These are phyloP conservation scores for Phytophthora tubulina DNA, from an alignment of 352 stramenopile species.

Conservation along the genomic window DNA sequence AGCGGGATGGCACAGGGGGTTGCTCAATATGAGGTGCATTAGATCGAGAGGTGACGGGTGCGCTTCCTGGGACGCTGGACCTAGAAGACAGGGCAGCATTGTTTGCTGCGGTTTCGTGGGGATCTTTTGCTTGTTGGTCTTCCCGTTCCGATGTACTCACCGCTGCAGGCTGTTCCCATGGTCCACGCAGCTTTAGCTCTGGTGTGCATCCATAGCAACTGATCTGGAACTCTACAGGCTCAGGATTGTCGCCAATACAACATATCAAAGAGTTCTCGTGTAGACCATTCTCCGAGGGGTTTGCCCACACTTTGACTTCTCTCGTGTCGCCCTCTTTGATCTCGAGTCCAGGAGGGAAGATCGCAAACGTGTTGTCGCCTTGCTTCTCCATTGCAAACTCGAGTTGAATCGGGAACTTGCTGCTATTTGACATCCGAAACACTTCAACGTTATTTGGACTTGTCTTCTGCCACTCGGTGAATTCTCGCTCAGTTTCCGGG, in stretches of 20 bases:
- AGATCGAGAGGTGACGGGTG: constrained; percentile 32
- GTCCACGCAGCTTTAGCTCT: constrained; percentile 77
- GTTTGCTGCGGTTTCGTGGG: constrained; percentile 13
- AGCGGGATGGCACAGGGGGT: not conserved
- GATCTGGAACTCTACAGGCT: constrained; percentile 88
- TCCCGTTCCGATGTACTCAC: constrained; percentile 62
- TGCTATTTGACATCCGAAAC: constrained; percentile 93
- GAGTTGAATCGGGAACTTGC: constrained; percentile 77
- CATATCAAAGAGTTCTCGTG: constrained; percentile 89
- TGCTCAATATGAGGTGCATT: constrained; percentile 19
- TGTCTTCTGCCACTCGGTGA: constrained; percentile 56
- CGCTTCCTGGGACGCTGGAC: constrained; percentile 26
- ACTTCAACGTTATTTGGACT: constrained; percentile 87
- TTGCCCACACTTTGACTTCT: constrained; percentile 93
- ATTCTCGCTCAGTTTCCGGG: constrained; percentile 59
- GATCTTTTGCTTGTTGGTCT: constrained; percentile 6
- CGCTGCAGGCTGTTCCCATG: constrained; percentile 83
- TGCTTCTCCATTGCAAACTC: constrained; percentile 60
- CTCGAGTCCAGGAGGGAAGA: constrained; percentile 79
- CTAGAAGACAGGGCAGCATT: constrained; percentile 33
- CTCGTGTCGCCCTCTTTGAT: constrained; percentile 91
- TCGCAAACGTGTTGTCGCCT: constrained; percentile 59
- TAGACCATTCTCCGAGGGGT: constrained; percentile 68
- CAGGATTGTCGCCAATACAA: constrained; percentile 92
- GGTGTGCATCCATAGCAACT: constrained; percentile 90